Percentiles rank a stretch among this genome's conserved stretches.
Conservation (phyloP, 352 stramenopile genomes). For the Pythium phragmitis region DNA sequence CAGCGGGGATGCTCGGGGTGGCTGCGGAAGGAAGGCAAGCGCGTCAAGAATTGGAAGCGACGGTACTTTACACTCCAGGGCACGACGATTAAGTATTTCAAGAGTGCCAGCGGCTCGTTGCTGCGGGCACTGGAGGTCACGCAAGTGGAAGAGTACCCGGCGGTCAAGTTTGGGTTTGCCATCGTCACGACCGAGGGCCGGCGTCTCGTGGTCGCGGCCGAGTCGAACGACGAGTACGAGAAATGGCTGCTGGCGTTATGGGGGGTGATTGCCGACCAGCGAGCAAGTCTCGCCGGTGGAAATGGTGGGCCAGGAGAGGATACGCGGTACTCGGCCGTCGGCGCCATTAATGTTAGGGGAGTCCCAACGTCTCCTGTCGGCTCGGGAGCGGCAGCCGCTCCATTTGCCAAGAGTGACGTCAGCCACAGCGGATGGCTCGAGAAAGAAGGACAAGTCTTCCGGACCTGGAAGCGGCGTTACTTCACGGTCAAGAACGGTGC, state of each 20-base stretch:
- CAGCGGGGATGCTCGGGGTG: conserved; percentile 49
- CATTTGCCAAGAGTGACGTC: not conserved
- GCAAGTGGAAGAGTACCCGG: conserved; percentile 34
- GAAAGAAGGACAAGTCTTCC: conserved; percentile 74
- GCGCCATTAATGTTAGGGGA: conserved; percentile 21
- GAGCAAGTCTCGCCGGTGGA: conserved; percentile 5
- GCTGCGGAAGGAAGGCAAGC: conserved; percentile 65
- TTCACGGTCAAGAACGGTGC: conserved; percentile 71
- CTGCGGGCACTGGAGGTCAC: conserved; percentile 46
- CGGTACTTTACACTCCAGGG: conserved; percentile 77
- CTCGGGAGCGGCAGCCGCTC: not conserved
- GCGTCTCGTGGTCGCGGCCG: conserved; percentile 59
- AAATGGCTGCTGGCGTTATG: conserved; percentile 54
- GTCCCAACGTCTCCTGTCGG: conserved; percentile 13
- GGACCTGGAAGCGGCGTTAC: conserved; percentile 76
- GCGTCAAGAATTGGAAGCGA: conserved; percentile 70
- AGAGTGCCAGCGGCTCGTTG: conserved; percentile 57
- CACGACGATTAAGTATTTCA: conserved; percentile 74
- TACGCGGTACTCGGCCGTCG: conserved; percentile 9
- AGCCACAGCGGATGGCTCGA: conserved; percentile 65
- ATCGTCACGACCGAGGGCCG: conserved; percentile 44
- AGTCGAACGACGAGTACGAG: conserved; percentile 62
- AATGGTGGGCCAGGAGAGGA: not conserved
- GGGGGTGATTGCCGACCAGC: conserved; percentile 29
- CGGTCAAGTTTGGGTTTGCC: conserved; percentile 40